Percentiles rank a stretch among this genome's conserved stretches.
These are phyloP conservation scores for Blastobotrys malaysiensis DNA, from an alignment of 1,139 yeast genomes.

Conservation along the genomic window DNA sequence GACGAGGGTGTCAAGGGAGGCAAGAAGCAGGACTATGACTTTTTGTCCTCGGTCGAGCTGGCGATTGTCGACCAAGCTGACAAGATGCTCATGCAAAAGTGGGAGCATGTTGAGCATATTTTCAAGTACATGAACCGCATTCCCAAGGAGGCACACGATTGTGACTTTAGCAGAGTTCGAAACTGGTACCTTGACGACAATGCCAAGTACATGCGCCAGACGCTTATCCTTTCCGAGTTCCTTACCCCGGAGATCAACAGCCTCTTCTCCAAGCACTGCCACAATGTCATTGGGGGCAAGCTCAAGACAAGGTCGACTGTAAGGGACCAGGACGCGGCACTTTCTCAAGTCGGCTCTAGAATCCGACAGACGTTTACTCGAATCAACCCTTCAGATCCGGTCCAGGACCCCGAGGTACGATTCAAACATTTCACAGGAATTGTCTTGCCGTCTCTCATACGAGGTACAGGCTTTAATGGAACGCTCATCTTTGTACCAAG, in stretches of 20 bases:
- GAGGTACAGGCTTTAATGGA: slow-evolving; percentile 61
- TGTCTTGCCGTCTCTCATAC: slow-evolving; percentile 61
- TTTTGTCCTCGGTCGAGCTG: slow-evolving; percentile 82
- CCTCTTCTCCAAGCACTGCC: slow-evolving; percentile 51
- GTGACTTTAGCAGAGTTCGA: slow-evolving; percentile 86
- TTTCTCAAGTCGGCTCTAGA: slow-evolving; percentile 46
- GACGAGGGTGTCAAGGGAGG: slow-evolving; percentile 35
- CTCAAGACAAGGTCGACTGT: slow-evolving; percentile 33
- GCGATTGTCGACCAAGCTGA: slow-evolving; percentile 77
- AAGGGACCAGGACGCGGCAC: slow-evolving; percentile 33
- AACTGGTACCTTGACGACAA: slow-evolving; percentile 91
- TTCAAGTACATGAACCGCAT: slow-evolving; percentile 66
- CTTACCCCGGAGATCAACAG: slow-evolving; percentile 77
- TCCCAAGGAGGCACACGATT: slow-evolving; percentile 74
- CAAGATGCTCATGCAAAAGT: slow-evolving; percentile 86
- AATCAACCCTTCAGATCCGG: slow-evolving; percentile 41
- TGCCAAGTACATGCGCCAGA: slow-evolving; percentile 69
- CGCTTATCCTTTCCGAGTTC: slow-evolving; percentile 66
- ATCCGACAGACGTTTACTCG: slow-evolving; percentile 67
- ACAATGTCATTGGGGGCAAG: slow-evolving; percentile 64
- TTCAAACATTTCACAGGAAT: slow-evolving; percentile 75
- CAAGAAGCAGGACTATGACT: slow-evolving; percentile 48
- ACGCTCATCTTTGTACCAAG: slow-evolving; percentile 76
- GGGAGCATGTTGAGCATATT: slow-evolving; percentile 75
- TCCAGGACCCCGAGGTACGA: slow-evolving; percentile 68